Base-by-base conservation (phyloP, 176 grass and related monocot genomes). In the Thalia dealbata region DNA sequence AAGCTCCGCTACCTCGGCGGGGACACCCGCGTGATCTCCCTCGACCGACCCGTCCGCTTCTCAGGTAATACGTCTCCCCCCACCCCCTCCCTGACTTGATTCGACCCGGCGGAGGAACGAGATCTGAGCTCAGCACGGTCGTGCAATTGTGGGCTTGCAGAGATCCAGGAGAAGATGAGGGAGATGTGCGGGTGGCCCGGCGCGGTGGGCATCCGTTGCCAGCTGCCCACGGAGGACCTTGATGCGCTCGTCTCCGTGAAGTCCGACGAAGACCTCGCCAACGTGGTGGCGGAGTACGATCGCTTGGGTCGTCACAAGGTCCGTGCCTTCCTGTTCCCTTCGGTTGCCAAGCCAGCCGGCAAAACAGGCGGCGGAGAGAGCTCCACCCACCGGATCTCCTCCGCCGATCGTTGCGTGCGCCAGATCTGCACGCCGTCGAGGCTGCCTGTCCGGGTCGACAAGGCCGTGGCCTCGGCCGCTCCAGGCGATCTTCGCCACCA, bases 211-310 rank as follows among this genome's bases (percentile, higher is more conserved):
- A 58, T 96, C 77, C 85, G 79, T 79, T 96, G 89, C 86, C 78
- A 85, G 76, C 84, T 96, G 48, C 92, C 92, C 4, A 74, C 79
- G 25, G 89, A 91, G 66, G 89, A 96, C 62, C 84, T 92, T 41
- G 92, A 96, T 78, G 85, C 92, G 30, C 86, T 96, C 75, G 87
- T 96, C 75, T 92, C 92, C 74, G 38, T 96, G 74, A 75, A 77
- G 79, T 92, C 89, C 62, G 84, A 92, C 79, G 92, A 96, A 45
- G 92, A 96, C 79, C 80, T 96, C 77, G 83, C 88, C 67, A 91
- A 89, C 86, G 85, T 96, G 86, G 46, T 96, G 71, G 89, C 89
- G 18, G 92, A 96, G 82, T 28, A 92, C 79, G 92, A 89, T 71
- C 84, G 18, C 65, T 1, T 19, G 0, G 65, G 65, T 9, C 38